A percentile compares a stretch with the other conserved stretches of the same genome.
phyloP scores from a whole-genome alignment of 306 rosid species.

The Mimosa bimucronata region DNA sequence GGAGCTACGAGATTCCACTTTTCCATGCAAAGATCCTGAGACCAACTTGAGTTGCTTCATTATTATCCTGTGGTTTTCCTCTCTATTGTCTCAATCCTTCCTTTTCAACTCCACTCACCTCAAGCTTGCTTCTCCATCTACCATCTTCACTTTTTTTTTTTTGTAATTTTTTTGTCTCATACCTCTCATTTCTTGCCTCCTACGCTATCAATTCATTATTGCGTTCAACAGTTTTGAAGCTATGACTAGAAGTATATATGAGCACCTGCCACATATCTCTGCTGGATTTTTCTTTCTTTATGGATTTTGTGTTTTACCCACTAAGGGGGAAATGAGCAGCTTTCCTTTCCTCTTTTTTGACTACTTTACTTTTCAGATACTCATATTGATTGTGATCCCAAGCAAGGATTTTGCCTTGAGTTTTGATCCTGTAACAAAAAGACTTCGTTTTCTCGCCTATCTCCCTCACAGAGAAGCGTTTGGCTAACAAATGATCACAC shows the following conservation, averaged over 20 bases:
- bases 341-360: constrained; percentile 10
- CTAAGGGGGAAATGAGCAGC: not conserved
- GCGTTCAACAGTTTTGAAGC: no score
- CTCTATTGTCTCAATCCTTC: constrained; percentile 41
- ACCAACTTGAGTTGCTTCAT: constrained; percentile 17
- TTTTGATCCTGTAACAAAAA: not conserved
- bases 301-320: not conserved
- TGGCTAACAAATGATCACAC: not conserved
- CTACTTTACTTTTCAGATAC: constrained; percentile 24
- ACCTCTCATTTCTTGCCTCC: constrained; percentile 4
- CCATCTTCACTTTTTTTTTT: not conserved
- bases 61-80: constrained; percentile 41
- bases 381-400: constrained; percentile 30
- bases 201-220: not conserved
- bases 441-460: constrained; percentile 9
- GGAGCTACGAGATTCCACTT: constrained; percentile 5
- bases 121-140: not conserved
- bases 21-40: constrained; percentile 33
- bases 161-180: not conserved
- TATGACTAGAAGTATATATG: not conserved
- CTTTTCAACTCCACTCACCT: constrained; percentile 26
- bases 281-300: not conserved
- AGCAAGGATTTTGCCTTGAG: constrained; percentile 22
- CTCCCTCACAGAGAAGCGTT: not conserved
- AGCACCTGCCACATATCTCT: not conserved